Conservation (phyloP, 148 eudicot species). For the Fallopia convolvulus region DNA sequence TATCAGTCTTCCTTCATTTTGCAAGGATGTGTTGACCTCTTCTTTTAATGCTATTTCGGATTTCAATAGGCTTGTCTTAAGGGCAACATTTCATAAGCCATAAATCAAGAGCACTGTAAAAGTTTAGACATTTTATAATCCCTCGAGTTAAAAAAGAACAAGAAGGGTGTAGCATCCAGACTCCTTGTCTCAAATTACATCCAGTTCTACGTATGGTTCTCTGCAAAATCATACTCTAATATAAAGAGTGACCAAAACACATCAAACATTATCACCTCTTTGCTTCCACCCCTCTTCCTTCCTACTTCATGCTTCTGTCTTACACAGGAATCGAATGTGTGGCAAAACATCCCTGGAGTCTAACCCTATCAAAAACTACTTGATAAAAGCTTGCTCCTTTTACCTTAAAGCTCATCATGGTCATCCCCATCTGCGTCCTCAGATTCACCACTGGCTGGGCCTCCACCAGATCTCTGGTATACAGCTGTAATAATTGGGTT, state of each 20-base stretch:
- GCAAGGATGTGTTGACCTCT: no score
- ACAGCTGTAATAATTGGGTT: constrained; percentile 18
- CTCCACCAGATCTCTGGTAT: constrained; percentile 13
- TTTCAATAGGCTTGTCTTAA: no score
- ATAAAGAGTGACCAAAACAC: neutral
- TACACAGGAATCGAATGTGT: neutral
- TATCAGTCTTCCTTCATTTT: no score
- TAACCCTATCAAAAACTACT: neutral
- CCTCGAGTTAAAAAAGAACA: neutral
- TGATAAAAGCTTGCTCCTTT: neutral
- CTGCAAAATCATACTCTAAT: neutral
- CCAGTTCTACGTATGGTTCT: constrained; percentile 2
- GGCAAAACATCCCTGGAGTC: neutral
- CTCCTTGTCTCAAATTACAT: neutral
- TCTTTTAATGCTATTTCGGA: no score
- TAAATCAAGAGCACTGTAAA: no score
- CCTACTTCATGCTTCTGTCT: neutral
- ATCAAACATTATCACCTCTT: neutral
- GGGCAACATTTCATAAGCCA: no score
- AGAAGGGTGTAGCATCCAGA: neutral
- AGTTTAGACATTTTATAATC: neutral
- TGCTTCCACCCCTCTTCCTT: neutral
- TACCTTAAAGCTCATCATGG: constrained; percentile 13
- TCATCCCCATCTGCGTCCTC: constrained; percentile 15
- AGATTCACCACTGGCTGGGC: neutral